Percentiles rank a stretch among this genome's conserved stretches.
Evolutionary conservation across 805 yeast genomes (phyloP).

Genomic region (Cyberlindnera subsufficiens): DNA sequence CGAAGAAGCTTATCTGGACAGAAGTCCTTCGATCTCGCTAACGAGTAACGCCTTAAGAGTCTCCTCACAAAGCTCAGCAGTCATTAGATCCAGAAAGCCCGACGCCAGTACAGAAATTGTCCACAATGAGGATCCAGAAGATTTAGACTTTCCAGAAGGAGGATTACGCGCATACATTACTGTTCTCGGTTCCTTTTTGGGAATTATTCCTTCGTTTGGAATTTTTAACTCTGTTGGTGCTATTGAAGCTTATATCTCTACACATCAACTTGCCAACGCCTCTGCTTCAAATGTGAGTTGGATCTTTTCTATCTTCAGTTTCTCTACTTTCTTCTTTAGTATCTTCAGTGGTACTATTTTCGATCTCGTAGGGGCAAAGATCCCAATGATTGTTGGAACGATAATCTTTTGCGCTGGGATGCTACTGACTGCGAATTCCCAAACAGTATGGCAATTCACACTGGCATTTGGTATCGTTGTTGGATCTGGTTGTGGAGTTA

Average conservation of each 20-base stretch:
- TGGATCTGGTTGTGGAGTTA: conserved; percentile 38
- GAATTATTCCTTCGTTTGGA: conserved; percentile 48
- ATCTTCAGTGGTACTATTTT: conserved; percentile 40
- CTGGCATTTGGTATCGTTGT: conserved; percentile 43
- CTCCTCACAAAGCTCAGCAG: too few relatives aligned
- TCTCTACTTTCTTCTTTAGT: conserved; percentile 24
- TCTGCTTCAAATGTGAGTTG: conserved; percentile 45
- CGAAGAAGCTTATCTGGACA: too few relatives aligned
- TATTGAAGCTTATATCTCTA: conserved; percentile 49
- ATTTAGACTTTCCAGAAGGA: conserved; percentile 44
- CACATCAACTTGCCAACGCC: conserved; percentile 41
- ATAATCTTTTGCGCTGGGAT: conserved; percentile 32
- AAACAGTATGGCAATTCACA: conserved; percentile 42
- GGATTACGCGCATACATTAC: conserved; percentile 47
- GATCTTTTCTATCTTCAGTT: conserved; percentile 39
- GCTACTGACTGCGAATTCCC: conserved; percentile 38
- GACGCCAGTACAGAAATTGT: too few relatives aligned
- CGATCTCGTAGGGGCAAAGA: conserved; percentile 38
- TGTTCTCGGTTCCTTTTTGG: conserved; percentile 50
- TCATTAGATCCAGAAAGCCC: too few relatives aligned
- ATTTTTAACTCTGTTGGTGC: conserved; percentile 54
- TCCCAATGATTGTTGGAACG: conserved; percentile 32
- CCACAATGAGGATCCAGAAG: conserved; percentile 3
- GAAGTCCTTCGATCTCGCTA: too few relatives aligned
- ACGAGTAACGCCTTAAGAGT: too few relatives aligned